Percentiles rank a stretch among this genome's conserved stretches.
Conservation (phyloP, 768 basidiomycete species). For the Termitomyces sp. region DNA sequence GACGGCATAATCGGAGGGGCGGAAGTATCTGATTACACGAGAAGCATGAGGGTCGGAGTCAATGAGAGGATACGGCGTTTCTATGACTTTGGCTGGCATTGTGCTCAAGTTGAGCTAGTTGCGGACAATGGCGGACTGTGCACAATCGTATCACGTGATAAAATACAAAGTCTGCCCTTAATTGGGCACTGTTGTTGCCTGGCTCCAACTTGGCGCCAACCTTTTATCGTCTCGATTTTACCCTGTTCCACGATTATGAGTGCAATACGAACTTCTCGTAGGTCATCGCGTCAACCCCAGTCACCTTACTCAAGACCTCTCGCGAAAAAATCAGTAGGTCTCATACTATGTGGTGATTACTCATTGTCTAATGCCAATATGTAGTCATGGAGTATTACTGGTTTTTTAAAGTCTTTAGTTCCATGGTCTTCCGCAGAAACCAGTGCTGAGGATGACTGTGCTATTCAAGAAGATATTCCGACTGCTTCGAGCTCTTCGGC, state of each 20-base stretch:
- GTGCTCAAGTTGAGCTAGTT: slow-evolving; percentile 17
- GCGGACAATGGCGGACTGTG: slow-evolving; percentile 23
- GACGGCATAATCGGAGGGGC: slow-evolving; percentile 78
- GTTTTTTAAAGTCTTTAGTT: slow-evolving; percentile 45
- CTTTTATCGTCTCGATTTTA: slow-evolving; percentile 3
- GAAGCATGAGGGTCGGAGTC: slow-evolving; percentile 88
- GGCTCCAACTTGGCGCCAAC: slow-evolving; percentile 9
- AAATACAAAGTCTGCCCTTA: slow-evolving; percentile 26
- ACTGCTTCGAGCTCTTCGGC: slow-evolving; percentile 10
- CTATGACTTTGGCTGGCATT: slow-evolving; percentile 45
- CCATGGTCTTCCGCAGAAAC: slow-evolving; percentile 26
- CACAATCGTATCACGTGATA: slow-evolving; percentile 23
- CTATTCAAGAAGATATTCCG: slow-evolving; percentile 16
- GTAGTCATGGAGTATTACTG: slow-evolving; percentile 47
- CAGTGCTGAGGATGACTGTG: slow-evolving; percentile 15
- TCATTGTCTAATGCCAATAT: slow-evolving; percentile 4
- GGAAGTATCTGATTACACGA: slow-evolving; percentile 85
- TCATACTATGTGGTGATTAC: background rate
- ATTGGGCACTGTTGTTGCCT: slow-evolving; percentile 16
- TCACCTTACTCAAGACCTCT: slow-evolving; percentile 50
- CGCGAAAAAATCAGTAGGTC: slow-evolving; percentile 43
- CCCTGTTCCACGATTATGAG: slow-evolving; percentile 38
- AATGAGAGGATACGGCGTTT: slow-evolving; percentile 83
- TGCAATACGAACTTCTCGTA: slow-evolving; percentile 41
- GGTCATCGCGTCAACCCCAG: slow-evolving; percentile 28